Conservation (phyloP, 2,329 filamentous ascomycete genomes). For the Fusarium ramigenum region DNA sequence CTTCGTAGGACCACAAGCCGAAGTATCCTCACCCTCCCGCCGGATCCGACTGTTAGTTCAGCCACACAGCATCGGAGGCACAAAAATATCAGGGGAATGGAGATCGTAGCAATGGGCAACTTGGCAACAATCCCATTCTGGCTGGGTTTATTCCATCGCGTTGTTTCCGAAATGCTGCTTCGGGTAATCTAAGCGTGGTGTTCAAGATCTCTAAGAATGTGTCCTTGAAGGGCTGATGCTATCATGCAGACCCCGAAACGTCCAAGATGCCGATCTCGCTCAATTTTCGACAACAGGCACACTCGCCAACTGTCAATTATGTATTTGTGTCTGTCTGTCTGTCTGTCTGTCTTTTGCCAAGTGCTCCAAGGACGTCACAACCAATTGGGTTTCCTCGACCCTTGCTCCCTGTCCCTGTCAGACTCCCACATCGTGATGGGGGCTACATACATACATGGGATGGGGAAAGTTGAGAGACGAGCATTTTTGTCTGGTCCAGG, state of each 20-base stretch:
- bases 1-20: not conserved
- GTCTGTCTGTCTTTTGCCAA: not conserved
- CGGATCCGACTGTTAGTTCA: constrained; percentile 26
- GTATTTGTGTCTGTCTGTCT: not conserved
- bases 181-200: not conserved
- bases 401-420: constrained; percentile 9
- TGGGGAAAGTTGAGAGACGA: not conserved
- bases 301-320: not conserved
- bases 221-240: constrained; percentile 10
- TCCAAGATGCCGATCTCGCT: constrained; percentile 12
- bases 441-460: not conserved
- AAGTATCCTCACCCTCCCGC: constrained; percentile 9
- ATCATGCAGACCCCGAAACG: constrained; percentile 6
- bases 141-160: not conserved
- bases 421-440: not conserved
- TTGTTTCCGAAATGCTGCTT: not conserved
- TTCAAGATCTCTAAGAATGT: not conserved
- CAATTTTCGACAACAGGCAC: not conserved
- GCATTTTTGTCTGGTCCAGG: not conserved
- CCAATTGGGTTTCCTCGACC: not conserved
- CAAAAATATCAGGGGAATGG: not conserved
- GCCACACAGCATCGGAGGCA: constrained; percentile 12
- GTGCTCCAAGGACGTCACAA: not conserved
- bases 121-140: constrained; percentile 2
- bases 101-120: constrained; percentile 11